A percentile compares a stretch with the other conserved stretches of the same genome.
phyloP scores from a whole-genome alignment of 495 filamentous ascomycete species.

The Lasiosphaeria miniovina region DNA sequence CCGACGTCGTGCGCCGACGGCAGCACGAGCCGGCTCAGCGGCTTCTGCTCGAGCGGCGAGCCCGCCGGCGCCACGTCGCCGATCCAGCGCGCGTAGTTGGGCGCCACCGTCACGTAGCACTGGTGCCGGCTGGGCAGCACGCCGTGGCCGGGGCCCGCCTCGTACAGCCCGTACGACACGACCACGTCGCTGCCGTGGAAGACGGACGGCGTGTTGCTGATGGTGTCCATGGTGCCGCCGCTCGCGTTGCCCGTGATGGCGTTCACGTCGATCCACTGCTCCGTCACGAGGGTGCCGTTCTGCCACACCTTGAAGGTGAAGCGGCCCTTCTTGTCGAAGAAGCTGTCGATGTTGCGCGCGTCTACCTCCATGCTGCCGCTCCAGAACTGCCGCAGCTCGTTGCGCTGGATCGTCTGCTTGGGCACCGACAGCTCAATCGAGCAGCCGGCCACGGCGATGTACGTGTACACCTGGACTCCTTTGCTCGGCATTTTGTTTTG shows the following conservation, averaged over 20 bases:
- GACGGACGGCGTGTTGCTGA: conserved; percentile 42
- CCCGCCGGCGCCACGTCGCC: conserved; percentile 39
- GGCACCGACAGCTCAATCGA: conserved; percentile 47
- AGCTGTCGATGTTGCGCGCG: conserved; percentile 35
- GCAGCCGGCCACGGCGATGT: conserved; percentile 43
- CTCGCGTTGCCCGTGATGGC: conserved; percentile 45
- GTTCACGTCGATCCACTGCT: conserved; percentile 47
- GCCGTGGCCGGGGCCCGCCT: conserved; percentile 43
- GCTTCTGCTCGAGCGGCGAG: conserved; percentile 39
- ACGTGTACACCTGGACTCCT: conserved; percentile 47
- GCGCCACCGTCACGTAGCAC: conserved; percentile 50
- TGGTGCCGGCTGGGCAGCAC: conserved; percentile 48
- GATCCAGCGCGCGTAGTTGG: conserved; percentile 47
- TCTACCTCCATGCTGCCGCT: conserved; percentile 48
- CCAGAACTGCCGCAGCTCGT: conserved; percentile 34
- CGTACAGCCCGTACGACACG: conserved; percentile 51
- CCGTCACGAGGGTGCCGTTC: conserved; percentile 34
- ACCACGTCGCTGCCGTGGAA: conserved; percentile 38
- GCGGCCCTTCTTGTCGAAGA: conserved; percentile 45
- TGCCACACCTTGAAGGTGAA: conserved; percentile 47
- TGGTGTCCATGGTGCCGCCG: conserved; percentile 46
- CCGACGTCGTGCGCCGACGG: conserved; percentile 50
- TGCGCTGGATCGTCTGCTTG: conserved; percentile 30
- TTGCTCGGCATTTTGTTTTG: conserved; percentile 48
- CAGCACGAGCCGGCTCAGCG: conserved; percentile 47